Conservation (phyloP, 2,329 filamentous ascomycete genomes). For the Graphiopsis chlorocephala region DNA sequence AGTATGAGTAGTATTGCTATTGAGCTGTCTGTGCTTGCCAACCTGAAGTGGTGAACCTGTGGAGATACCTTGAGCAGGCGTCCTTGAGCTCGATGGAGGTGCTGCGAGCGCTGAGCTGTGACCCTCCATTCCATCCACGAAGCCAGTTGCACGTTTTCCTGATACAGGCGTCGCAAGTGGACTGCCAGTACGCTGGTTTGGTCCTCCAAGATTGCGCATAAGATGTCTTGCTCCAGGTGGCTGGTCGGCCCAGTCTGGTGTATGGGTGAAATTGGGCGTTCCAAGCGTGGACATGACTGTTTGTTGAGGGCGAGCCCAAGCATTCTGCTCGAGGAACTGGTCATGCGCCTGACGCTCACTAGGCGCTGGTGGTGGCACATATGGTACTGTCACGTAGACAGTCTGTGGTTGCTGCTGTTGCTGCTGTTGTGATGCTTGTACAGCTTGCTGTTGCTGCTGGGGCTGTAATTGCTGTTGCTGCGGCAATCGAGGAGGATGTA, state of each 20-base stretch:
- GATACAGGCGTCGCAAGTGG: conserved; percentile 32
- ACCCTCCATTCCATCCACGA: conserved; percentile 12
- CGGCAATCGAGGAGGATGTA: conserved; percentile 10
- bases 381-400: neutral
- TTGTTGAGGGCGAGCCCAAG: conserved; percentile 90
- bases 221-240: conserved; percentile 24
- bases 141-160: conserved; percentile 25
- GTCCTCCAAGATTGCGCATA: conserved; percentile 28
- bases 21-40: conserved; percentile 26
- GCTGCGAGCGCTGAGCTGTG: conserved; percentile 9
- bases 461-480: conserved; percentile 22
- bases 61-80: neutral
- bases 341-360: conserved; percentile 49
- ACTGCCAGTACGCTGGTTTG: conserved; percentile 20
- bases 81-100: neutral
- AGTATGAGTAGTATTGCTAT: conserved; percentile 23
- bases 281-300: conserved; percentile 61
- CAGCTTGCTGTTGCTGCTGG: neutral
- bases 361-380: conserved; percentile 17
- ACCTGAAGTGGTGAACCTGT: conserved; percentile 27
- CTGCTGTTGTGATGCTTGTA: neutral
- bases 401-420: conserved; percentile 1
- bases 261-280: conserved; percentile 32
- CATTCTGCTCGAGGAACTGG: conserved; percentile 83
- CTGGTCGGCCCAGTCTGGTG: conserved; percentile 34